Evolutionary conservation across 257 asterid genomes (phyloP).

Genomic region (Nicotiana otophora): DNA sequence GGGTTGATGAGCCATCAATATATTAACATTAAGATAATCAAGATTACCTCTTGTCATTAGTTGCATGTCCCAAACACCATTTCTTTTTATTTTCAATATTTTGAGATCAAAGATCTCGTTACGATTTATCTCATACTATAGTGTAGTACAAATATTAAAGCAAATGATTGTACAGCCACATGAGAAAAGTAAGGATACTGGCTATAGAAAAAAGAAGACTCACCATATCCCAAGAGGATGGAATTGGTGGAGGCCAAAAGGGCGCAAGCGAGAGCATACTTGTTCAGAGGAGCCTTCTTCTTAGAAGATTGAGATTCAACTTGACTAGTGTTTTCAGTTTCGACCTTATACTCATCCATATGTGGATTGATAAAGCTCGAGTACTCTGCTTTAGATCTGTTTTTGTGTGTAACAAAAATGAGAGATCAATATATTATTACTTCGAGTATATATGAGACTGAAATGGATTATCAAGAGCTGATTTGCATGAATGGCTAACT

Average conservation of each 20-base stretch:
- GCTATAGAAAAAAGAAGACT: neutral
- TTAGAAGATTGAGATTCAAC: slow-evolving; percentile 7
- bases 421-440: neutral
- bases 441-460: neutral
- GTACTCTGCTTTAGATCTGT: neutral
- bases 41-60: no score
- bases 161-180: neutral
- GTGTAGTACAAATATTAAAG: no score
- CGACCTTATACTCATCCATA: neutral
- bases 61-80: neutral
- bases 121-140: no score
- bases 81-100: neutral
- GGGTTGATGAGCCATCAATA: neutral
- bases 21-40: no score
- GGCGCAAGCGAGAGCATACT: slow-evolving; percentile 63
- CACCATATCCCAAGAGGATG: slow-evolving; percentile 79
- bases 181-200: no score
- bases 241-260: slow-evolving; percentile 80
- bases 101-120: neutral
- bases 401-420: neutral
- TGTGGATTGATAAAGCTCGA: neutral
- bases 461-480: neutral
- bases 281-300: slow-evolving; percentile 31
- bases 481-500: neutral
- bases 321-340: neutral